These are phyloP conservation scores for Hibiscus mutabilis DNA, from an alignment of 345 rosid species.

Conservation along the genomic window DNA sequence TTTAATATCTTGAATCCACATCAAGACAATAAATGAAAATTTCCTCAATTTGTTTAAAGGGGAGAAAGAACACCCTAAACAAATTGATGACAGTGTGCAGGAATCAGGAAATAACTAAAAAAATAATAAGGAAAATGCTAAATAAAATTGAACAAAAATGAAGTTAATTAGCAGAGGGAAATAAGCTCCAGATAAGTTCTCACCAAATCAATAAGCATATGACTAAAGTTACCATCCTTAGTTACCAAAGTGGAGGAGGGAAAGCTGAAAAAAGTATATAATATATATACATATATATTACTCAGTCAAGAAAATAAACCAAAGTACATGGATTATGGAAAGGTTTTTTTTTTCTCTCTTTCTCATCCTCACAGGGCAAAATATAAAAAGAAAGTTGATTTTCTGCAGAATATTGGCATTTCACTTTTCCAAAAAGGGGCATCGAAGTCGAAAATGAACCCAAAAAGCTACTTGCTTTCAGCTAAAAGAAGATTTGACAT, in stretches of 20 bases:
- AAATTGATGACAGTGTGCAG: neutral
- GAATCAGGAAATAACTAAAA: neutral
- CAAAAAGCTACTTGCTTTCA: conserved; percentile 42
- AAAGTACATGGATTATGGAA: too few relatives aligned
- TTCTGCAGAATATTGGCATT: conserved; percentile 12
- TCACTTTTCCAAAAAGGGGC: conserved; percentile 28
- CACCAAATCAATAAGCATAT: neutral
- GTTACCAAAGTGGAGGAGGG: neutral
- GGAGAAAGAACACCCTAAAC: neutral
- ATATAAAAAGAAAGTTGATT: conserved; percentile 18
- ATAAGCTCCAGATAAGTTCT: neutral
- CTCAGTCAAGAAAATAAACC: too few relatives aligned
- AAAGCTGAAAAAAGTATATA: neutral
- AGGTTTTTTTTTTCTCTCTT: neutral
- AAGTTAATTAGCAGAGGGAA: neutral
- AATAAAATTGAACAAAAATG: neutral
- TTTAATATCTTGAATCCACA: neutral
- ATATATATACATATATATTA: too few relatives aligned
- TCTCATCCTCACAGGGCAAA: neutral
- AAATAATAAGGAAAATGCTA: neutral
- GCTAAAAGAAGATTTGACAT: conserved; percentile 15
- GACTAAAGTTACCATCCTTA: neutral
- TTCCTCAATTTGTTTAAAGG: neutral
- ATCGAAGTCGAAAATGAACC: conserved; percentile 21
- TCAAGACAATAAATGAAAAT: neutral